A percentile compares a stretch with the other conserved stretches of the same genome.
phyloP scores from a whole-genome alignment of 768 basidiomycete species.

The Paxillus involutus region DNA sequence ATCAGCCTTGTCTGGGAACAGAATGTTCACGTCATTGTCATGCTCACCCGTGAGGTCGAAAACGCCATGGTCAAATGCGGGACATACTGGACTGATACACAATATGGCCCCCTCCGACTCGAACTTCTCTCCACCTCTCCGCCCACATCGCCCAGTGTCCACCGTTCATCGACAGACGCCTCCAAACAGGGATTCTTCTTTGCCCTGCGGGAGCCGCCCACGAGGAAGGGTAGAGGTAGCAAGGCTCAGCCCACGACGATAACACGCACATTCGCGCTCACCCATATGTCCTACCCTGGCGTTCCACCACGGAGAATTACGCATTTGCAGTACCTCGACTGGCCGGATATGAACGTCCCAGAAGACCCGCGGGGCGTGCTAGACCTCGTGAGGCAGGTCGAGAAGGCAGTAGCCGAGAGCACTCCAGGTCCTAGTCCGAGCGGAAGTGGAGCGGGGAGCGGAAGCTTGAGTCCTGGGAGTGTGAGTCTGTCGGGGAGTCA shows the following conservation, averaged over 20 bases:
- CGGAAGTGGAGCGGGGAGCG: constrained; percentile 21
- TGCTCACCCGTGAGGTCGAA: constrained; percentile 93
- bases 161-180: constrained; percentile 34
- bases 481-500: constrained; percentile 11
- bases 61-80: constrained; percentile 89
- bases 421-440: constrained; percentile 29
- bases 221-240: constrained; percentile 7
- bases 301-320: constrained; percentile 65
- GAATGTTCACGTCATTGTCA: constrained; percentile 91
- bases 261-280: constrained; percentile 67
- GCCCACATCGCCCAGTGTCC: constrained; percentile 14
- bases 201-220: constrained; percentile 26
- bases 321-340: constrained; percentile 91
- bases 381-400: constrained; percentile 72
- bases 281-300: constrained; percentile 58
- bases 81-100: constrained; percentile 75
- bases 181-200: constrained; percentile 40
- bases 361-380: constrained; percentile 76
- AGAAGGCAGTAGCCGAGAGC: constrained; percentile 25
- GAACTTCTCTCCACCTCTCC: constrained; percentile 50
- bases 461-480: constrained; percentile 21
- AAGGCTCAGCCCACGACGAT: constrained; percentile 35
- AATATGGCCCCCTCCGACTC: constrained; percentile 72
- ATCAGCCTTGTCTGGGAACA: constrained; percentile 88
- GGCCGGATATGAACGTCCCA: constrained; percentile 97